phyloP scores from a whole-genome alignment of 2,329 filamentous ascomycete species.

The Colletotrichum magnum region DNA sequence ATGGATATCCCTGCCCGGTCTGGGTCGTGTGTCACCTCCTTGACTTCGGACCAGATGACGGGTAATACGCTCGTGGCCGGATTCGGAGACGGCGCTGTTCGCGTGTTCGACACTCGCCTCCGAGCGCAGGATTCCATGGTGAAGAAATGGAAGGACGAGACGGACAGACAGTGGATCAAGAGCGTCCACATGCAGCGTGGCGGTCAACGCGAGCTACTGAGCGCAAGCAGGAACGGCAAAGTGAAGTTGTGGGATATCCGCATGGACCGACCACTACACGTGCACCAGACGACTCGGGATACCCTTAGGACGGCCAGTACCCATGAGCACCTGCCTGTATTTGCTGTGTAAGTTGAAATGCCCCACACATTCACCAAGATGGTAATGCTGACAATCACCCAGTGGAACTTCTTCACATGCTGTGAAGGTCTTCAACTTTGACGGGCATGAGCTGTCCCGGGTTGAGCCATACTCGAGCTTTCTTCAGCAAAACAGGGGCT shows the following conservation, averaged over 20 bases:
- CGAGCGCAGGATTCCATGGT: conserved; percentile 93
- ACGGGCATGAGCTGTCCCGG: conserved; percentile 82
- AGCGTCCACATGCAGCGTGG: conserved; percentile 97
- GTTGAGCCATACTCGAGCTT: conserved; percentile 94
- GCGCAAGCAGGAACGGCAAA: conserved; percentile 91
- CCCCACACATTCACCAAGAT: conserved; percentile 6
- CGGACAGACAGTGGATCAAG: conserved; percentile 89
- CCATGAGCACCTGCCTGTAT: conserved; percentile 96
- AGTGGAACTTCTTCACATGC: conserved; percentile 90
- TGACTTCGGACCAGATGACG: conserved; percentile 98
- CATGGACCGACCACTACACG: conserved; percentile 82
- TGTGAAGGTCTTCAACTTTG: conserved; percentile 94
- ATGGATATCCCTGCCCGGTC: conserved; percentile 96
- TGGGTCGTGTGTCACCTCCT: conserved; percentile 93
- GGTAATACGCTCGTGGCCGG: conserved; percentile 96
- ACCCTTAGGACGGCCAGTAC: conserved; percentile 89
- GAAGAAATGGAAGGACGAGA: conserved; percentile 95
- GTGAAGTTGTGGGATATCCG: conserved; percentile 97
- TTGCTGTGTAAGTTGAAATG: conserved; percentile 82
- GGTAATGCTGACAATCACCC: conserved; percentile 46
- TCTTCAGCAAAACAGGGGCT: conserved; percentile 83
- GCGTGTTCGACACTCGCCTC: conserved; percentile 92
- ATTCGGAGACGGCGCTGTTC: conserved; percentile 94
- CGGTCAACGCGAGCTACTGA: conserved; percentile 90
- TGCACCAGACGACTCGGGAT: conserved; percentile 81